Base-by-base conservation (phyloP, 495 filamentous ascomycete genomes). In the Xylaria grammica region DNA sequence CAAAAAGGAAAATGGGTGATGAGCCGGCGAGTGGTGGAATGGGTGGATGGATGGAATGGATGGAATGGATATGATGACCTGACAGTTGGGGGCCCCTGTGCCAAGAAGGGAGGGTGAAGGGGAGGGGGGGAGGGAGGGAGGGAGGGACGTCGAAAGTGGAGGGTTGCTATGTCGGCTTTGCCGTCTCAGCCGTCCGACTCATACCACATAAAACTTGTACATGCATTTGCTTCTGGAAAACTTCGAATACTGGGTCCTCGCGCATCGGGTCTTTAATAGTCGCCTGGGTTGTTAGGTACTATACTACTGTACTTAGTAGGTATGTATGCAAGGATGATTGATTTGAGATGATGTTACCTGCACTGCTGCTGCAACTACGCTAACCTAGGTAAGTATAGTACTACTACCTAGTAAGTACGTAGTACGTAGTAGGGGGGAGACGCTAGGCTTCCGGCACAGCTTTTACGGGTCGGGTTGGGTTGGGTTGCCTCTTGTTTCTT, bases 171-270 rank as follows among this genome's bases (percentile, higher is more conserved):
- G 36, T 64, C 62, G 62, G 62, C 62, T 64, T 57, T 58, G 62
- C 62, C 62, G 62, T 64, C 62, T 57, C 62, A 64, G 53, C 62
- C 62, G 62, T 57, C 62, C 30, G 51, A 51, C 50, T 63, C 52
- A 19, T 42, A 11, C 40, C 29, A 13, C n/a, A 22, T 26, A 3
- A 56, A 17, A 38, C 11, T n/a, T 24, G 15, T 17, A 40, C 54
- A 30, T 29, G 51, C 56, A 60, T n/a, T 53, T 40, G 36, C 32
- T 64, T 64, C 62, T 32, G 36, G 62, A 64, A 64, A 51, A 36
- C 62, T 64, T 64, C 62, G 42, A 64, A n/a, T 30, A 51, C 13
- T 49, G 62, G 44, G 52, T 53, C 38, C 51, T 46, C 27, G 15
- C 20, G n/a, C 32, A 42, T 44, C 30, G 8, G 13, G 27, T 11